Base-by-base conservation (phyloP, 1,284 basidiomycete species). In the Boletus semigastroideus region DNA sequence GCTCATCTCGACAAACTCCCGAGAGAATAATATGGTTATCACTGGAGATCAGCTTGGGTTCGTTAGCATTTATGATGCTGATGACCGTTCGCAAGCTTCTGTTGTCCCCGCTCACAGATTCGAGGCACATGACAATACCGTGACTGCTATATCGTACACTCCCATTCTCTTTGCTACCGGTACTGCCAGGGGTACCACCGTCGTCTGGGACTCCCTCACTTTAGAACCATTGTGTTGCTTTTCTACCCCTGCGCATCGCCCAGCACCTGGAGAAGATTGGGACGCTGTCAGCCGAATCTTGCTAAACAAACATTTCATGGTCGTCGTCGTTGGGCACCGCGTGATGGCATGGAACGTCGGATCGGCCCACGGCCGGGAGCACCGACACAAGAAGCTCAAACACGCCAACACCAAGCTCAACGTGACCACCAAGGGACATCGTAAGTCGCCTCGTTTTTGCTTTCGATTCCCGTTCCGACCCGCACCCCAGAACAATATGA, bases 291-390 rank as follows among this genome's bases (percentile, higher is more conserved):
- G 71, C 22, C 80, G 83, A 60, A 84, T 94, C 34, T 58, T 87
- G 8, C 64, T 92, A 0, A 78, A 83, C 48, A 74, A 76, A 41
- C 85, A 92, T 38, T 70, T 82, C 14, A 54, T 93, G 28, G 68
- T 92, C 33, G 83, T 83, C 9, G 74, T 75, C 37, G 78, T 88
- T 10, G 90, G 85, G 2, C 79, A 78, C 51, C 73, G 78, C 46
- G 78, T 91, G 5, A 71, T 90, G 60, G 78, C 84, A 1, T 93
- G 89, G 86, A 79, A 79, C 54, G 82, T 83, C 4, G 85, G 81
- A 10, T 74, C 75, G 1, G 70, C 77, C 13, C 57, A 62, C 37
- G 46, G 43, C 13, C 53, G 48, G 45, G 50, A 34, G n/a, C 37
- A 46, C 41, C 38, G 44, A 30, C 48, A 20, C 42, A 41, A 53